These are phyloP conservation scores for Stagonosporopsis vannaccii DNA, from an alignment of 2,329 filamentous ascomycete species.

Conservation along the genomic window DNA sequence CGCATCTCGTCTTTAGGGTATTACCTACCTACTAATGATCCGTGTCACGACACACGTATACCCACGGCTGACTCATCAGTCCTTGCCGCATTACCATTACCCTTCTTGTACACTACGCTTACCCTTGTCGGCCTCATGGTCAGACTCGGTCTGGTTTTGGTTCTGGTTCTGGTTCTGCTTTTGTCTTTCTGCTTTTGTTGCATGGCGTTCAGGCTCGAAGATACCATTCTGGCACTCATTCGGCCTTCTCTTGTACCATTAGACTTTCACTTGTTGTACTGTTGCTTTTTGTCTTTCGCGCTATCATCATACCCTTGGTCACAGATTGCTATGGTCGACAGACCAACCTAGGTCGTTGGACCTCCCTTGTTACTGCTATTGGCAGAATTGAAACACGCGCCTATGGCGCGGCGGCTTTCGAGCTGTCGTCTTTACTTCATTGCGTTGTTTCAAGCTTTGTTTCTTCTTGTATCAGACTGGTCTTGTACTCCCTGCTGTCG, in stretches of 20 bases:
- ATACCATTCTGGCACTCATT: conserved; percentile 46
- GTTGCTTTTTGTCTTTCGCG: conserved; percentile 15
- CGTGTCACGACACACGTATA: conserved; percentile 19
- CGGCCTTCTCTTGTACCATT: conserved; percentile 42
- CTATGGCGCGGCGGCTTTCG: conserved; percentile 35
- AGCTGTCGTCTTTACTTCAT: conserved; percentile 21
- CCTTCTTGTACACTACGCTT: conserved; percentile 45
- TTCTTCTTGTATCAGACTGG: conserved; percentile 22
- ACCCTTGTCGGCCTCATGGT: conserved; percentile 30
- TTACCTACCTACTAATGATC: conserved; percentile 21
- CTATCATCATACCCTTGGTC: conserved; percentile 22
- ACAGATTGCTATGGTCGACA: conserved; percentile 21
- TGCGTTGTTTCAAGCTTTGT: conserved; percentile 20
- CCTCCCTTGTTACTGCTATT: conserved; percentile 12
- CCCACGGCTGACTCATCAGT: conserved; percentile 11
- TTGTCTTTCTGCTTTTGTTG: conserved; percentile 17
- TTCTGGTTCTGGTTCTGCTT: conserved; percentile 18
- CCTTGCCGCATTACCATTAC: conserved; percentile 17
- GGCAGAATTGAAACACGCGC: conserved; percentile 29
- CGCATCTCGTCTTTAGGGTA: conserved; percentile 13
- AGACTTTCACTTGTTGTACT: conserved; percentile 17
- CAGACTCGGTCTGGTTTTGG: conserved; percentile 27
- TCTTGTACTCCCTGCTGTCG: conserved; percentile 28
- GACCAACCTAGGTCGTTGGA: conserved; percentile 14
- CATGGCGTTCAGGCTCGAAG: conserved; percentile 34